These are phyloP conservation scores for Boletus speciosus DNA, from an alignment of 768 basidiomycete genomes.

Conservation along the genomic window DNA sequence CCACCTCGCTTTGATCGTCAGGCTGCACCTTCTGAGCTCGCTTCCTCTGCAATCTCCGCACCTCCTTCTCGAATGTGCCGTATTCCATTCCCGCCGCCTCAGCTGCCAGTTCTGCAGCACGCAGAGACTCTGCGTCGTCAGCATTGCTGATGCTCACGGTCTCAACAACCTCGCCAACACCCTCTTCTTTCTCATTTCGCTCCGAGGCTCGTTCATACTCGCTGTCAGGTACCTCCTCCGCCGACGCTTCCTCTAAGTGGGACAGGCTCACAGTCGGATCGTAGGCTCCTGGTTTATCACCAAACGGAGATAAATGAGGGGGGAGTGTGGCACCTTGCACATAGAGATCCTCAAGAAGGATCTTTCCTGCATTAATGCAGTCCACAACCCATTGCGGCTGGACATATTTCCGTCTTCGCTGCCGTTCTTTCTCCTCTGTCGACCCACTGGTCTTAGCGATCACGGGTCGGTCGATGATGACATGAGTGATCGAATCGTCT, in stretches of 20 bases:
- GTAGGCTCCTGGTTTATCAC: slow-evolving; percentile 74
- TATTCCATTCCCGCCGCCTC: slow-evolving; percentile 85
- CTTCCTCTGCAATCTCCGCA: slow-evolving; percentile 56
- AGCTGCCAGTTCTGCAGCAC: slow-evolving; percentile 88
- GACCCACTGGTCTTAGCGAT: slow-evolving; percentile 47
- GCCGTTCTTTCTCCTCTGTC: slow-evolving; percentile 55
- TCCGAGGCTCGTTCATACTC: slow-evolving; percentile 29
- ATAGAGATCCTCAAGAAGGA: slow-evolving; percentile 84
- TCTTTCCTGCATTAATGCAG: slow-evolving; percentile 83
- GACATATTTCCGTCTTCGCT: slow-evolving; percentile 75
- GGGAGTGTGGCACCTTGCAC: slow-evolving; percentile 82
- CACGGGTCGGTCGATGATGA: slow-evolving; percentile 88
- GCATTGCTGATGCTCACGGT: slow-evolving; percentile 32
- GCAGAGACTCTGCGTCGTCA: slow-evolving; percentile 64
- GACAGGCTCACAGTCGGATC: slow-evolving; percentile 49
- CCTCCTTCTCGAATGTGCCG: slow-evolving; percentile 71
- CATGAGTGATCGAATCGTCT: slow-evolving; percentile 88
- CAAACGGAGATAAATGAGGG: slow-evolving; percentile 95
- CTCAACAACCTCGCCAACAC: slow-evolving; percentile 26
- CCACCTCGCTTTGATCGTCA: slow-evolving; percentile 52
- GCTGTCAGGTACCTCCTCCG: slow-evolving; percentile 28
- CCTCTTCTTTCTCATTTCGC: slow-evolving; percentile 20
- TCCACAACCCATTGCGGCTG: slow-evolving; percentile 99
- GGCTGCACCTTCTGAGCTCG: slow-evolving; percentile 30
- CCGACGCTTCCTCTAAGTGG: slow-evolving; percentile 19